A percentile compares a stretch with the other conserved stretches of the same genome.
Conservation (phyloP, 768 basidiomycete genomes). For the Boletus sp. region DNA sequence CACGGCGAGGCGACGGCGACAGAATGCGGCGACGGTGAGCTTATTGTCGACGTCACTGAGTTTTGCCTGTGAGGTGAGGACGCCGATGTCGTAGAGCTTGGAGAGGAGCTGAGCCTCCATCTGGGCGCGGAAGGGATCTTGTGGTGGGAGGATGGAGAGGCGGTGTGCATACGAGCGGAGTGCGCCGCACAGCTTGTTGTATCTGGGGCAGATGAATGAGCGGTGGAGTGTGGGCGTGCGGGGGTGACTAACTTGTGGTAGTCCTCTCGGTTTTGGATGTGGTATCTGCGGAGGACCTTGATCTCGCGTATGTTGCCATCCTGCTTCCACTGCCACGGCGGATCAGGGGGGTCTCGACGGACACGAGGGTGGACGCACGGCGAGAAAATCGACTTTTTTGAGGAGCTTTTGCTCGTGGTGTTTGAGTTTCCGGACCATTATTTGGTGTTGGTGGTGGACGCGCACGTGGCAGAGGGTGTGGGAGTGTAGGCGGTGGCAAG, state of each 20-base stretch:
- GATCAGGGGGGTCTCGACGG: neutral
- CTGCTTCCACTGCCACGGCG: conserved; percentile 80
- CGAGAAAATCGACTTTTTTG: conserved; percentile 96
- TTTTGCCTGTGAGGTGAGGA: conserved; percentile 83
- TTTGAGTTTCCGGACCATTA: conserved; percentile 91
- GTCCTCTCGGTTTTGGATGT: conserved; percentile 92
- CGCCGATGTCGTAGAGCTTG: conserved; percentile 97
- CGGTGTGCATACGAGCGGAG: conserved; percentile 85
- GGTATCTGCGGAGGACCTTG: conserved; percentile 93
- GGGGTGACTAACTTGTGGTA: conserved; percentile 69
- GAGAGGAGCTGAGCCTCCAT: conserved; percentile 87
- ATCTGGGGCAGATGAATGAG: conserved; percentile 42
- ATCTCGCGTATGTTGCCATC: conserved; percentile 89
- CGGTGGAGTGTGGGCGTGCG: neutral
- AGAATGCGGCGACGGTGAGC: conserved; percentile 93
- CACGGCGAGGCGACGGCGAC: conserved; percentile 87
- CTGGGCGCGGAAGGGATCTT: conserved; percentile 82
- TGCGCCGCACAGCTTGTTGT: conserved; percentile 93
- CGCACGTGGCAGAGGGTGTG: conserved; percentile 35
- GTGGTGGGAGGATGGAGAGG: conserved; percentile 79
- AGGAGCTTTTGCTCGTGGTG: conserved; percentile 94
- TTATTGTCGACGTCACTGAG: conserved; percentile 93
- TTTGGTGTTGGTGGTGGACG: neutral
- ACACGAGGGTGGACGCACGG: conserved; percentile 47
- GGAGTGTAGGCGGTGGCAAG: conserved; percentile 21